Base-by-base conservation (phyloP, 2,329 filamentous ascomycete species). In the Talaromyces sp. region DNA sequence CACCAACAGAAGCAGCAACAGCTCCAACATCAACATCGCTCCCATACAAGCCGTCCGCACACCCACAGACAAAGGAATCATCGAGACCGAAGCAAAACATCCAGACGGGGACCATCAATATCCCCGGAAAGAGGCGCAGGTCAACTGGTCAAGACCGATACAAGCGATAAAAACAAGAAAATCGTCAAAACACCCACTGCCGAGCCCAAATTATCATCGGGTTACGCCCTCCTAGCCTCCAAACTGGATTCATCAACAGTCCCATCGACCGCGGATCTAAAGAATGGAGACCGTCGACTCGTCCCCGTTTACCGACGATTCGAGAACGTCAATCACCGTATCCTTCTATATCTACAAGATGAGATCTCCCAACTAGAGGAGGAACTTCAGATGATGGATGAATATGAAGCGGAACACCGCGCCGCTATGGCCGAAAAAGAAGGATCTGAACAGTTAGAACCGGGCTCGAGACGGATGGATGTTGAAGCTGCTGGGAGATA, bases 301-400 rank as follows among this genome's bases (percentile, higher is more conserved):
- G 73, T 76, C 3, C 91, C 92, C 0, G 85, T 96, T 66, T 97
- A 96, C 75, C 87, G 93, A 51, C 89, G 89, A 65, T 97, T 97
- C 72, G 89, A 91, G 74, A 84, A 87, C 11, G 80, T 97, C 19
- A 93, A 95, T 71, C 92, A 96, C 74, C 88, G 93, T 2, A 80
- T 96, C 2, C 80, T 97, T 2, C 82, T 97, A 0, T 89, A 95
- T 68, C 82, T 96, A 17, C 93, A 97, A 76, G 92, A 96, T 73
- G 92, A 96, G 75, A 86, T 97, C 19, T 83, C 84, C 34, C 90
- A 94, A 71, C 81, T 96, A 43, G 93, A 97, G 76, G 89, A 92
- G 71, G 88, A 93, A 65, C 83, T 97, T 0, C 85, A 86, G 19
- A 81, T 83, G 0, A 78, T 95, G 0, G 93, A 97, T 64, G 83